Evolutionary conservation across 202 grass and related monocot species (phyloP).

Genomic region (Brachypodium distachyon): DNA sequence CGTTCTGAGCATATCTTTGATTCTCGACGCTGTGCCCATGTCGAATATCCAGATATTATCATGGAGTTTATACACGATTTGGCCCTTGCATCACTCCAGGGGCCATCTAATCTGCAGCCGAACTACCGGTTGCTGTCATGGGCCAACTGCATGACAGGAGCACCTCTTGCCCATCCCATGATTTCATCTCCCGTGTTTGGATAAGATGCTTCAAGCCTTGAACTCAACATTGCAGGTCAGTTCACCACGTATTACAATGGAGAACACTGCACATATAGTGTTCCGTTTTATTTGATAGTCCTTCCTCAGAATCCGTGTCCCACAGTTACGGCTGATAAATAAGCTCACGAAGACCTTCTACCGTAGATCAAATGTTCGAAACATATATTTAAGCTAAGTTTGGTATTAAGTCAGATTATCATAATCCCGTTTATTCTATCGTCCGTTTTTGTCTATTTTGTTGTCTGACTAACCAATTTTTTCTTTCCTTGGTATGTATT

Average conservation of each 20-base stretch:
- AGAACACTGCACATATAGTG: neutral
- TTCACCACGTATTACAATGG: neutral
- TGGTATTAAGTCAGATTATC: too few relatives aligned
- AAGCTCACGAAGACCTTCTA: neutral
- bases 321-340: neutral
- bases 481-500: too few relatives aligned
- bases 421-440: too few relatives aligned
- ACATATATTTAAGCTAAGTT: too few relatives aligned
- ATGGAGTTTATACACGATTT: neutral
- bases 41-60: conserved; percentile 11
- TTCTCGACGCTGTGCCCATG: conserved; percentile 12
- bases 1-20: neutral
- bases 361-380: neutral
- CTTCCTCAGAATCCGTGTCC: neutral
- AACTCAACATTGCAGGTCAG: neutral
- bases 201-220: neutral
- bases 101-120: neutral
- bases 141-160: conserved; percentile 18
- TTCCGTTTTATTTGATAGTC: neutral
- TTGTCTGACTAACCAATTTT: too few relatives aligned
- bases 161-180: conserved; percentile 15
- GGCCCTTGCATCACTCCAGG: conserved; percentile 17
- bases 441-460: too few relatives aligned
- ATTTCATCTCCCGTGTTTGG: neutral
- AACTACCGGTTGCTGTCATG: conserved; percentile 23